phyloP scores from a whole-genome alignment of 2,329 filamentous ascomycete genomes.

The Aureobasidium sp. region DNA sequence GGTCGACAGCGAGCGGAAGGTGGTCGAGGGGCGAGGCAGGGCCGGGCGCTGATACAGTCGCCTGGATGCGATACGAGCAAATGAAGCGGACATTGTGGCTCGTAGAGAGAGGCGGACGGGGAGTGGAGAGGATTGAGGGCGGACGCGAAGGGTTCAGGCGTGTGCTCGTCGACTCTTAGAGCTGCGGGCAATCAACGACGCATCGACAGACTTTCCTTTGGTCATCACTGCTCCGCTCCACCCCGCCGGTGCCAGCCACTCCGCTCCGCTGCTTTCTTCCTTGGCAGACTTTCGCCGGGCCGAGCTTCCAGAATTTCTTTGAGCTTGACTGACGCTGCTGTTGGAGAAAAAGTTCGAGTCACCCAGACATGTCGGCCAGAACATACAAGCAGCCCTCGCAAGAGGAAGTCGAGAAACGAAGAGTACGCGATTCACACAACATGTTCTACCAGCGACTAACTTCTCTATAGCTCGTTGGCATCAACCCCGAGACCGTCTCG shows the following conservation, averaged over 20 bases:
- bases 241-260: background rate
- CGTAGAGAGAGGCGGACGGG: background rate
- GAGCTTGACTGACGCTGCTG: background rate
- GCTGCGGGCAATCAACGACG: slow-evolving; percentile 5
- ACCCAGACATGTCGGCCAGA: slow-evolving; percentile 4
- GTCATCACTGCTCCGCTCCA: background rate
- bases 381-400: slow-evolving; percentile 16
- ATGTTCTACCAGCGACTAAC: background rate
- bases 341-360: background rate
- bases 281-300: background rate
- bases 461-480: slow-evolving; percentile 55
- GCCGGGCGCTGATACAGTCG: slow-evolving; percentile 53
- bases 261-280: background rate
- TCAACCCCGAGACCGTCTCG: slow-evolving; percentile 84
- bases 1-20: slow-evolving; percentile 54
- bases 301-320: slow-evolving; percentile 5
- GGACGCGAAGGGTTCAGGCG: background rate
- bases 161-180: background rate
- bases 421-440: slow-evolving; percentile 6
- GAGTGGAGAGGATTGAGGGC: slow-evolving; percentile 14
- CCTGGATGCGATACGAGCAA: slow-evolving; percentile 64
- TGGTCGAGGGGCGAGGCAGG: slow-evolving; percentile 29
- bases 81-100: slow-evolving; percentile 53
- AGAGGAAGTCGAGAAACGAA: slow-evolving; percentile 54
- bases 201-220: background rate